Percentiles rank a stretch among this genome's conserved stretches.
Evolutionary conservation across 176 grass and related monocot species (phyloP).

Genomic region (Aegilops longissima): DNA sequence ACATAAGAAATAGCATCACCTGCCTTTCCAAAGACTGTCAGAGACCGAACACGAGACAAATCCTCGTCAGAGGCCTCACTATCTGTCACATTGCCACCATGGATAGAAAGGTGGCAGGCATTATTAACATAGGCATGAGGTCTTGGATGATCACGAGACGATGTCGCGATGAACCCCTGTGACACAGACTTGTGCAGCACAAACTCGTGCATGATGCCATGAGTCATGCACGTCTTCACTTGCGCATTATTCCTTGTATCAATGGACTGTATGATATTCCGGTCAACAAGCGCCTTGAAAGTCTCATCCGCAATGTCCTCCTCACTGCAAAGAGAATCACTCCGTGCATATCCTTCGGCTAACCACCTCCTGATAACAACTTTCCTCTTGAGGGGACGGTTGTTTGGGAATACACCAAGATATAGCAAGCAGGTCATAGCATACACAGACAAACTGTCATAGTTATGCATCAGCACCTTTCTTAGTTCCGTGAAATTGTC

Average conservation of each 20-base stretch:
- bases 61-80: background rate
- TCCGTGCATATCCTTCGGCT: constrained; percentile 39
- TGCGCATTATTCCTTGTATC: background rate
- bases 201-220: constrained; percentile 42
- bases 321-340: constrained; percentile 1
- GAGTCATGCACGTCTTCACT: constrained; percentile 7
- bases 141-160: background rate
- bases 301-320: constrained; percentile 25
- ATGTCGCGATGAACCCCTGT: constrained; percentile 7
- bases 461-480: constrained; percentile 23
- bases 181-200: constrained; percentile 27
- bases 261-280: constrained; percentile 21
- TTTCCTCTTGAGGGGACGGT: constrained; percentile 30
- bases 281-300: constrained; percentile 14
- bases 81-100: background rate
- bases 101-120: constrained; percentile 30
- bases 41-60: constrained; percentile 29
- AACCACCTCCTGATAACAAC: constrained; percentile 30
- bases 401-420: constrained; percentile 18
- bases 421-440: constrained; percentile 31
- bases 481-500: constrained; percentile 19
- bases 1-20: background rate
- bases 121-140: background rate
- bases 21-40: constrained; percentile 28
- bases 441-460: constrained; percentile 20